A percentile compares a stretch with the other conserved stretches of the same genome.
Evolutionary conservation across 2,329 filamentous ascomycete genomes (phyloP).

Genomic region (Clonostachys rosea): DNA sequence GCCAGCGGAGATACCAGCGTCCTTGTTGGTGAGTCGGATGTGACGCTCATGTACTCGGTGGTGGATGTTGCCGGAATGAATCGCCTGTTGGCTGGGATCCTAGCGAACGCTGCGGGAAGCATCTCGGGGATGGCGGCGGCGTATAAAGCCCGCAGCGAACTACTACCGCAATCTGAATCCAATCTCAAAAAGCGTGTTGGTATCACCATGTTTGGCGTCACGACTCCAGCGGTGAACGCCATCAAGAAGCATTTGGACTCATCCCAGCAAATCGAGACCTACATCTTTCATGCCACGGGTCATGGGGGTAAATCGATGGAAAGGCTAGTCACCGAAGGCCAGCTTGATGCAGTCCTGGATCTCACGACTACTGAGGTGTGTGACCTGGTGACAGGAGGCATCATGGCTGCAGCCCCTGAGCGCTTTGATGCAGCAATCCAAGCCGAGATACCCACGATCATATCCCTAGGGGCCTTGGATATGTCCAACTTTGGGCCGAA

Average conservation of each 20-base stretch:
- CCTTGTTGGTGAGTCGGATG: slow-evolving; percentile 64
- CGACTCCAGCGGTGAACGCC: slow-evolving; percentile 57
- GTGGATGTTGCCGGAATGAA: slow-evolving; percentile 68
- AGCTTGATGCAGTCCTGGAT: slow-evolving; percentile 63
- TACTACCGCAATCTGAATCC: neutral
- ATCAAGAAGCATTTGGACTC: slow-evolving; percentile 45
- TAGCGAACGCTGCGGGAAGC: neutral
- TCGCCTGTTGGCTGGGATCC: slow-evolving; percentile 36
- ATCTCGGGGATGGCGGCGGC: neutral
- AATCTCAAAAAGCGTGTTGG: slow-evolving; percentile 40
- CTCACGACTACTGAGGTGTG: slow-evolving; percentile 68
- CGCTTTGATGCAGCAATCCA: slow-evolving; percentile 53
- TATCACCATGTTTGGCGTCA: slow-evolving; percentile 73
- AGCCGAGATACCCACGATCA: slow-evolving; percentile 48
- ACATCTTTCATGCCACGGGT: slow-evolving; percentile 67
- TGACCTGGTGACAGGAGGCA: slow-evolving; percentile 58
- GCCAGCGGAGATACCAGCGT: slow-evolving; percentile 61
- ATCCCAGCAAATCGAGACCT: slow-evolving; percentile 46
- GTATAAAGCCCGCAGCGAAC: neutral
- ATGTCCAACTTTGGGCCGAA: slow-evolving; percentile 61
- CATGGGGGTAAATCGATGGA: slow-evolving; percentile 68
- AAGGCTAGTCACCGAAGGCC: slow-evolving; percentile 48
- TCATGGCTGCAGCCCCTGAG: slow-evolving; percentile 52
- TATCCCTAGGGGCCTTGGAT: slow-evolving; percentile 49
- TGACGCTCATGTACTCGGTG: slow-evolving; percentile 66